Conservation (phyloP, 176 grass and related monocot genomes). For the Rhynchospora pubera region DNA sequence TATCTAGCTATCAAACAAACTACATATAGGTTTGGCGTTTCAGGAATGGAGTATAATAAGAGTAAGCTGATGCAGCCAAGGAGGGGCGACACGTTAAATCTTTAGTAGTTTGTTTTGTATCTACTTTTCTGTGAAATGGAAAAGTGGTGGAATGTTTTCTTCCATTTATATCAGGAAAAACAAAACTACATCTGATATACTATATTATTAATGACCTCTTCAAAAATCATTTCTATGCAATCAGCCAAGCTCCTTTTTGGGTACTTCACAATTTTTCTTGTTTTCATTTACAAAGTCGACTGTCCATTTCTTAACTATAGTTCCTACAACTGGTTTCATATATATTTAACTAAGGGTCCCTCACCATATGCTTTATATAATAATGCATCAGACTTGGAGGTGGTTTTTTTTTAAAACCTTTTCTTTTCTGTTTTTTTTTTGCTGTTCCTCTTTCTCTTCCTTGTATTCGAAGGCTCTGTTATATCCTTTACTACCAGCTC, state of each 20-base stretch:
- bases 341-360: conserved; percentile 6
- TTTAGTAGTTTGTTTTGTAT: no score
- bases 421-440: conserved; percentile 6
- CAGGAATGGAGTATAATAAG: no score
- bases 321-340: conserved; percentile 18
- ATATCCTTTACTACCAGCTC: conserved; percentile 1
- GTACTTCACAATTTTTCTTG: neutral
- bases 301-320: neutral
- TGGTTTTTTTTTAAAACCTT: neutral
- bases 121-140: no score
- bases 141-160: no score
- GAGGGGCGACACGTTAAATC: no score
- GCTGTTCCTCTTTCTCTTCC: conserved; percentile 8
- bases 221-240: conserved; percentile 12
- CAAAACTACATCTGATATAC: neutral
- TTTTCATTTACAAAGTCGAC: neutral
- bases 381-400: neutral
- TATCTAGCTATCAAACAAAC: neutral
- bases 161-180: no score
- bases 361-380: conserved; percentile 7
- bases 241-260: conserved; percentile 9
- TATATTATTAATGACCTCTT: neutral
- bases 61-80: no score
- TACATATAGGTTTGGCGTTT: neutral
- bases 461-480: neutral